Evolutionary conservation across 129 eudicot species (phyloP).

Genomic region (Erigeron canadensis): DNA sequence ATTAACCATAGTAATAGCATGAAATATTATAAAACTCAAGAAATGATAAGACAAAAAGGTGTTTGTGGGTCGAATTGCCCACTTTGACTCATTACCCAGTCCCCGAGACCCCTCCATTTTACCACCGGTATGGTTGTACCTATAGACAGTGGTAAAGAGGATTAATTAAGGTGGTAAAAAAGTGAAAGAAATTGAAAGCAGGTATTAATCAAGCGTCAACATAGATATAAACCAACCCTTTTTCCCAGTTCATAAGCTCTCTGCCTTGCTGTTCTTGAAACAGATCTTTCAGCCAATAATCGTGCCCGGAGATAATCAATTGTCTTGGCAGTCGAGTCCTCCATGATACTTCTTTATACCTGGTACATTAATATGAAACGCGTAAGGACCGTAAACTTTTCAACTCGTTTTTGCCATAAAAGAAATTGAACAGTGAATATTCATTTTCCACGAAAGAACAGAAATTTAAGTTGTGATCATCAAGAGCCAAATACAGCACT

Average conservation of each 20-base stretch:
- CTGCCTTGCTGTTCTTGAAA: slow-evolving; percentile 75
- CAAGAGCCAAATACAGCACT: no score
- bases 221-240: slow-evolving; percentile 59
- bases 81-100: neutral
- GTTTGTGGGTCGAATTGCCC: neutral
- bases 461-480: slow-evolving; percentile 11
- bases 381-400: slow-evolving; percentile 18
- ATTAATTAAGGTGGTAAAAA: slow-evolving; percentile 12
- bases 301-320: slow-evolving; percentile 86
- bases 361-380: slow-evolving; percentile 28
- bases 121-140: neutral
- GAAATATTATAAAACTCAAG: neutral
- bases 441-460: slow-evolving; percentile 3
- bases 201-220: slow-evolving; percentile 12
- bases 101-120: neutral
- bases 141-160: slow-evolving; percentile 1
- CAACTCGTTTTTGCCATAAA: neutral
- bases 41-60: neutral
- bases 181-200: neutral
- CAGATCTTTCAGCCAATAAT: slow-evolving; percentile 81
- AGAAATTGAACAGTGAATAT: neutral
- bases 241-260: slow-evolving; percentile 84
- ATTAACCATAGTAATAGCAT: no score
- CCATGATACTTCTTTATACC: slow-evolving; percentile 50
- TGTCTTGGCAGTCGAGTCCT: slow-evolving; percentile 67